Percentiles rank a stretch among this genome's conserved stretches.
Evolutionary conservation across 805 yeast species (phyloP).

Genomic region (Metschnikowia orientalis): DNA sequence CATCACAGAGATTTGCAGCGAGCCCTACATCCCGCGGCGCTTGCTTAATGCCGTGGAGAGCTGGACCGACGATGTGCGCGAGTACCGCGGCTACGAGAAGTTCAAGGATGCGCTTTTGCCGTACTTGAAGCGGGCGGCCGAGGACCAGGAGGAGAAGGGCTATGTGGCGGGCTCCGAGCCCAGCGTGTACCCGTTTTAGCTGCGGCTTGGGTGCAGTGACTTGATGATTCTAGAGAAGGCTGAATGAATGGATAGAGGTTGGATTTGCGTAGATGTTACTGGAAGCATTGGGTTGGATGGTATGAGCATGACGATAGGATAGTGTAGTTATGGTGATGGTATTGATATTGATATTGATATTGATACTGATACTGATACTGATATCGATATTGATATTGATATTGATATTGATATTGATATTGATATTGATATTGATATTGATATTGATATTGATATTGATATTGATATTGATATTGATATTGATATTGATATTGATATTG

Average conservation of each 20-base stretch:
- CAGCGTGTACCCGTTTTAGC: constrained; percentile 39
- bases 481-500: too few relatives aligned
- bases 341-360: too few relatives aligned
- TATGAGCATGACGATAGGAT: too few relatives aligned
- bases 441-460: too few relatives aligned
- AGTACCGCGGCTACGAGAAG: constrained; percentile 54
- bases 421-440: too few relatives aligned
- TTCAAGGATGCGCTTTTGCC: constrained; percentile 53
- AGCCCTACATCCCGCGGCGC: constrained; percentile 59
- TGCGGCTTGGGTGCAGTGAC: background rate
- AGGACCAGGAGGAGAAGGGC: constrained; percentile 46
- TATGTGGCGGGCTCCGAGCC: constrained; percentile 38
- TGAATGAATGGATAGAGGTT: background rate
- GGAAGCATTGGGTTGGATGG: too few relatives aligned
- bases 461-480: too few relatives aligned
- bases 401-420: too few relatives aligned
- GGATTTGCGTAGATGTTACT: too few relatives aligned
- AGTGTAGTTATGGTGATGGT: too few relatives aligned
- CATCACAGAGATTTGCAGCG: constrained; percentile 47
- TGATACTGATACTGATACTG: too few relatives aligned
- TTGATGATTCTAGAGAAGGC: background rate
- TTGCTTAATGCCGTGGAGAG: constrained; percentile 53
- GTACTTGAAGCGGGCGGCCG: constrained; percentile 45
- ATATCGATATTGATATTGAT: too few relatives aligned
- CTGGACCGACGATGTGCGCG: constrained; percentile 58